Conservation (phyloP, 2,329 filamentous ascomycete genomes). For the Microcera coccophila region DNA sequence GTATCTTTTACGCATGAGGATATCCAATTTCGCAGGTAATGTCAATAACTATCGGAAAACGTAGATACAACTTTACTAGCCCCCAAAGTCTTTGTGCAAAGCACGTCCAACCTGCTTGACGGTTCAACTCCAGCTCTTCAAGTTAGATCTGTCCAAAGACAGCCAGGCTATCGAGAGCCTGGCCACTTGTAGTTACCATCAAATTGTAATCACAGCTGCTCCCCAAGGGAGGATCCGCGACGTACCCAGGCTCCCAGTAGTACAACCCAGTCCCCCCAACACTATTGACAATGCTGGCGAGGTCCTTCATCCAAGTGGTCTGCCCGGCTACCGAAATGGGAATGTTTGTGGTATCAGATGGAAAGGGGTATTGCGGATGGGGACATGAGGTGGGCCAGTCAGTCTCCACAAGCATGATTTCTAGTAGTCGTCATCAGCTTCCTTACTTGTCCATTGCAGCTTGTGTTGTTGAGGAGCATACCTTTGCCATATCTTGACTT, state of each 20-base stretch:
- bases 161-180: slow-evolving; percentile 53
- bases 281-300: slow-evolving; percentile 53
- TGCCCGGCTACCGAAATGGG: slow-evolving; percentile 63
- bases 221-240: slow-evolving; percentile 60
- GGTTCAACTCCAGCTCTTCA: too few relatives aligned
- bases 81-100: too few relatives aligned
- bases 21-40: too few relatives aligned
- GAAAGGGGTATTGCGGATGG: slow-evolving; percentile 55
- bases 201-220: slow-evolving; percentile 64
- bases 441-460: slow-evolving; percentile 55
- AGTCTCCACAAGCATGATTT: slow-evolving; percentile 65
- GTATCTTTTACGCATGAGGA: too few relatives aligned
- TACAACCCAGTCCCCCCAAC: too few relatives aligned
- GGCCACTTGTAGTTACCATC: slow-evolving; percentile 54
- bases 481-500: too few relatives aligned
- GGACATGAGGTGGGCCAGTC: slow-evolving; percentile 66
- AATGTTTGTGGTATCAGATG: slow-evolving; percentile 55
- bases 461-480: slow-evolving; percentile 56
- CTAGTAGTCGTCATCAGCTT: too few relatives aligned
- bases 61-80: too few relatives aligned
- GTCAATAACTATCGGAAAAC: too few relatives aligned
- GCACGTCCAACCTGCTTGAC: too few relatives aligned
- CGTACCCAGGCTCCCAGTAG: slow-evolving; percentile 73
- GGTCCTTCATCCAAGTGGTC: slow-evolving; percentile 54
- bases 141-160: slow-evolving; percentile 29